Conservation (phyloP, 148 eudicot species). For the Cornus kousa region DNA sequence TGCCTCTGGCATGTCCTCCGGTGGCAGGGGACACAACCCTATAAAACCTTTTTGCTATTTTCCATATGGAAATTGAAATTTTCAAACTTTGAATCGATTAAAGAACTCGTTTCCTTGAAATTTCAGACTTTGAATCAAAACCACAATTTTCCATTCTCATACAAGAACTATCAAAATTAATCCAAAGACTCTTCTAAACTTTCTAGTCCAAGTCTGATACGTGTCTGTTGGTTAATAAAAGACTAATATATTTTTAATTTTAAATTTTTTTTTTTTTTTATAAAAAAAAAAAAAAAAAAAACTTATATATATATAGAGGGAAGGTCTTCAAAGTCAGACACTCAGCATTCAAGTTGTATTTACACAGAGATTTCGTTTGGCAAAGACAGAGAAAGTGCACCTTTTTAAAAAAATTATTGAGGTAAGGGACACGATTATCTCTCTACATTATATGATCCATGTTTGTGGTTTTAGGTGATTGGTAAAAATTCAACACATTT, state of each 20-base stretch:
- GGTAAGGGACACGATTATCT: conserved; percentile 2
- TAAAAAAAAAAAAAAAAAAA: too few relatives aligned
- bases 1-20: background rate
- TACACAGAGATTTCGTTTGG: background rate
- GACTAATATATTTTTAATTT: background rate
- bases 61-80: background rate
- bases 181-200: background rate
- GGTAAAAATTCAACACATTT: background rate
- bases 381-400: background rate
- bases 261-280: background rate
- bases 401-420: background rate
- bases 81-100: conserved; percentile 13
- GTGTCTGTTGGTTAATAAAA: conserved; percentile 12
- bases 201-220: conserved; percentile 19
- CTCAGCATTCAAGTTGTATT: background rate
- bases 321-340: background rate
- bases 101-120: conserved; percentile 7
- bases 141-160: conserved; percentile 1
- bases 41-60: background rate
- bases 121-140: background rate
- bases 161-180: background rate
- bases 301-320: conserved; percentile 1
- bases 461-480: background rate
- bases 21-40: background rate
- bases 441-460: background rate